These are phyloP conservation scores for Diaporthe sp. DNA, from an alignment of 2,329 filamentous ascomycete species.

Conservation along the genomic window DNA sequence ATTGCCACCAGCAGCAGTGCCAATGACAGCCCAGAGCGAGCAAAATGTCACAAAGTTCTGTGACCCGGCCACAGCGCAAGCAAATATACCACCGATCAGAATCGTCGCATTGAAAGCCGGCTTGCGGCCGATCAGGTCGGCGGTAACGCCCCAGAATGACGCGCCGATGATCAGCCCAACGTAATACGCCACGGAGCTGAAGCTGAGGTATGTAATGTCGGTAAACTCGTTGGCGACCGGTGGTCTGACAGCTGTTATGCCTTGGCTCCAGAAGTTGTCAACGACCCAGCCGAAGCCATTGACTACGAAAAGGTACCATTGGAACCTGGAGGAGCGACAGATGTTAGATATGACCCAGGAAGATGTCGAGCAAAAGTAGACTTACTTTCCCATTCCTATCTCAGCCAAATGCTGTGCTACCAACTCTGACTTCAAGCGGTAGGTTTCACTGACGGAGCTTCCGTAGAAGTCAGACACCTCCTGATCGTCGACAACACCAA, in stretches of 20 bases:
- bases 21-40: slow-evolving; percentile 64
- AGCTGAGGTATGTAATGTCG: slow-evolving; percentile 48
- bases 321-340: slow-evolving; percentile 43
- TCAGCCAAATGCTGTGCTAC: slow-evolving; percentile 46
- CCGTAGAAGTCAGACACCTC: slow-evolving; percentile 54
- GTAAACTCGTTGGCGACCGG: slow-evolving; percentile 51
- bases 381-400: slow-evolving; percentile 52
- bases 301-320: slow-evolving; percentile 59
- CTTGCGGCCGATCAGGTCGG: slow-evolving; percentile 56
- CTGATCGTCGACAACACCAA: slow-evolving; percentile 44
- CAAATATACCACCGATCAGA: slow-evolving; percentile 64
- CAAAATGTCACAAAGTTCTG: slow-evolving; percentile 70
- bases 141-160: slow-evolving; percentile 58
- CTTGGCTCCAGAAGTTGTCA: slow-evolving; percentile 57
- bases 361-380: not conserved
- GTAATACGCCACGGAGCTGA: slow-evolving; percentile 53
- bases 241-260: slow-evolving; percentile 50
- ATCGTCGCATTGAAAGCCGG: slow-evolving; percentile 61
- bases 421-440: slow-evolving; percentile 51
- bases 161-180: slow-evolving; percentile 59
- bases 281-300: slow-evolving; percentile 61
- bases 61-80: slow-evolving; percentile 67
- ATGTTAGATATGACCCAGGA: not conserved
- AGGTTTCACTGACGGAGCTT: slow-evolving; percentile 46
- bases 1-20: slow-evolving; percentile 60